These are phyloP conservation scores for Apiospora phragmitis DNA, from an alignment of 2,329 filamentous ascomycete genomes.

Conservation along the genomic window DNA sequence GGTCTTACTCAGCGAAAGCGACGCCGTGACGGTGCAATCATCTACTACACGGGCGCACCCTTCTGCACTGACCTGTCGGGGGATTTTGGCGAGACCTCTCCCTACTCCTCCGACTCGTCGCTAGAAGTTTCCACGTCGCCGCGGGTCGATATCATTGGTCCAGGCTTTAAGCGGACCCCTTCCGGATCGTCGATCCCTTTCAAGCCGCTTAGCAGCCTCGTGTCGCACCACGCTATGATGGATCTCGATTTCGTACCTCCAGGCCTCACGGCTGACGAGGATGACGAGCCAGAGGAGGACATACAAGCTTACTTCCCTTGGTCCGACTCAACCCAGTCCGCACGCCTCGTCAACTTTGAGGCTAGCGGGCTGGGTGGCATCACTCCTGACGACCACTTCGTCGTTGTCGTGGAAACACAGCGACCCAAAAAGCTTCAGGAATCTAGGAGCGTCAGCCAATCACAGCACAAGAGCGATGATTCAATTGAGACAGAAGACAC, in stretches of 20 bases:
- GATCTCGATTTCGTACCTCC: slow-evolving; percentile 30
- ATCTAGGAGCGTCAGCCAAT: slow-evolving; percentile 9
- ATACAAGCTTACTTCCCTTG: slow-evolving; percentile 48
- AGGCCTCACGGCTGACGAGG: slow-evolving; percentile 32
- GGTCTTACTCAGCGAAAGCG: slow-evolving; percentile 51
- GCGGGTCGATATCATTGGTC: slow-evolving; percentile 26
- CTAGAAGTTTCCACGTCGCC: slow-evolving; percentile 17
- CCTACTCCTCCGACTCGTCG: slow-evolving; percentile 39
- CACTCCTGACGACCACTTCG: slow-evolving; percentile 64
- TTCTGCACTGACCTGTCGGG: slow-evolving; percentile 82
- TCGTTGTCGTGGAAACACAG: slow-evolving; percentile 53
- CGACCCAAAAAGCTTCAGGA: slow-evolving; percentile 33
- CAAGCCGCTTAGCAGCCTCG: slow-evolving; percentile 50
- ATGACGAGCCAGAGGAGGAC: slow-evolving; percentile 38
- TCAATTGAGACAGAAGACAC: slow-evolving; percentile 22
- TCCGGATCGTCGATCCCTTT: slow-evolving; percentile 54
- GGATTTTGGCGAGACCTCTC: slow-evolving; percentile 54
- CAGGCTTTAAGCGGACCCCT: slow-evolving; percentile 28
- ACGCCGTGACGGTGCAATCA: slow-evolving; percentile 70
- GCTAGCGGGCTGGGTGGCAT: slow-evolving; percentile 61
- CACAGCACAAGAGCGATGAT: slow-evolving; percentile 9
- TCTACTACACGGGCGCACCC: slow-evolving; percentile 77
- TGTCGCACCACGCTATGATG: slow-evolving; percentile 23
- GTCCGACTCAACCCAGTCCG: slow-evolving; percentile 41
- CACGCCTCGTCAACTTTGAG: slow-evolving; percentile 44